Evolutionary conservation across 331 rosid genomes (phyloP), one percentile per base, ranked within the genome.

Genomic region (Dryas integrifolia): DNA sequence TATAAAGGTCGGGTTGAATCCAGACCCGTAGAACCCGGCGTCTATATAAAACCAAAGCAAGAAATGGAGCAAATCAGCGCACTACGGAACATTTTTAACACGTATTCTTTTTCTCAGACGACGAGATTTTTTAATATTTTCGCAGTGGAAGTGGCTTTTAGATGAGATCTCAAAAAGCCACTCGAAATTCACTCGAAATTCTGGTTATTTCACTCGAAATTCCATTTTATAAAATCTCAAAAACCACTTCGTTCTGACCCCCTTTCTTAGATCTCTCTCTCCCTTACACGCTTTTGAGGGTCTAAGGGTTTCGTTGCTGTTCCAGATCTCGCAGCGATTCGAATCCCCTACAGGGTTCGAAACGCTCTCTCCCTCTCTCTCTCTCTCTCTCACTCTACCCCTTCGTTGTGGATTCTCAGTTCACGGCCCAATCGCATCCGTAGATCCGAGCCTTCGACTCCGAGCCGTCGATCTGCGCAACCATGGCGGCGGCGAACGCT

Each of bases 401-500:
- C 62, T 73, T 65, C 61, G 70, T 70, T 58, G 59, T 73, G 65
- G 76, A 73, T 65, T 82, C 72, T 70, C 67, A 30, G 0, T 73
- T 71, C 66, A 55, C 79, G 58, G 63, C 61, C 64, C 78, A 66
- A 76, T 72, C 75, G 67, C 81, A 77, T 75, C 75, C 16, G 30
- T 79, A 72, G 93, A 87, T 90, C 90, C 79, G 45, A 63, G 52
- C n/a, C 82, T 45, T 21, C 40, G 53, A 48, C 70, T 73, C 52
- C 63, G 48, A 65, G 59, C 82, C 79, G 40, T 74, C 87, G 88
- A 88, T 90, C 90, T 69, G 30, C 65, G 68, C 70, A 87, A 79
- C 77, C 88, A 94, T 94, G 98, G 98, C 98, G 82, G 92, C 99
- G 13, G 98, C 99, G 58, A 95, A 81, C 80, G 99, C 99, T 79